Percentiles rank a stretch among this genome's conserved stretches.
Evolutionary conservation across 306 rosid species (phyloP).

Genomic region (Calophaca sinica): DNA sequence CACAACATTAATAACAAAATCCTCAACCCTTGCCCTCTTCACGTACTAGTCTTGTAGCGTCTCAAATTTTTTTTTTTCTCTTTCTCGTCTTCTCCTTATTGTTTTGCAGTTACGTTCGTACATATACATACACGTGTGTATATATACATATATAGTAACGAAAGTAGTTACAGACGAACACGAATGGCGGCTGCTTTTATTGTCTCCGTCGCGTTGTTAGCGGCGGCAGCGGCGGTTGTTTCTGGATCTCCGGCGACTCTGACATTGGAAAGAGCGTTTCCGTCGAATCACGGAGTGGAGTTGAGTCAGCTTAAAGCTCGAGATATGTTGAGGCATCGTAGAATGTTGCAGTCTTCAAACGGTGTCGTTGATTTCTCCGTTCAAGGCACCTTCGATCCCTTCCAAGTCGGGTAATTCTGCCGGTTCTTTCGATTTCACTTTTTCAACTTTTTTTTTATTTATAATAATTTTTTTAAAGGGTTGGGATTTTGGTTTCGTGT

Average conservation of each 20-base stretch:
- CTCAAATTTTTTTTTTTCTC: background rate
- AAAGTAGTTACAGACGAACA: background rate
- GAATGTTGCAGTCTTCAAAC: conserved; percentile 73
- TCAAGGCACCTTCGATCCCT: conserved; percentile 83
- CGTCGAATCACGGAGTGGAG: conserved; percentile 71
- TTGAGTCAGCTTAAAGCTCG: conserved; percentile 70
- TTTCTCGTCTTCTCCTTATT: background rate
- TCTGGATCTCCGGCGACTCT: conserved; percentile 65
- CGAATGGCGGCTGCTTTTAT: conserved; percentile 55
- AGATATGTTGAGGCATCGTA: conserved; percentile 75
- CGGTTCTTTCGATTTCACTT: background rate
- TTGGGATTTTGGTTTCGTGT: background rate
- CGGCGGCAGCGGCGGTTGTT: conserved; percentile 43
- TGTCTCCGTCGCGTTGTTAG: conserved; percentile 41
- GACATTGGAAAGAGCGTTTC: conserved; percentile 84
- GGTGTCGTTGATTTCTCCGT: conserved; percentile 80
- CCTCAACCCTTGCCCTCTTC: conserved; percentile 31
- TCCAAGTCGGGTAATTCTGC: conserved; percentile 74
- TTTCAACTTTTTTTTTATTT: background rate
- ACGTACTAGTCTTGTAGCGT: background rate
- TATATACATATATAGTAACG: conserved; percentile 17
- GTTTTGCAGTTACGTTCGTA: background rate
- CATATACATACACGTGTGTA: background rate
- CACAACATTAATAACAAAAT: conserved; percentile 25
- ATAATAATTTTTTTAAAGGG: too few species aligned